Percentiles rank a stretch among this genome's conserved stretches.
Conservation (phyloP, 2,329 filamentous ascomycete species). For the Zelopaecilomyces penicillatus region DNA sequence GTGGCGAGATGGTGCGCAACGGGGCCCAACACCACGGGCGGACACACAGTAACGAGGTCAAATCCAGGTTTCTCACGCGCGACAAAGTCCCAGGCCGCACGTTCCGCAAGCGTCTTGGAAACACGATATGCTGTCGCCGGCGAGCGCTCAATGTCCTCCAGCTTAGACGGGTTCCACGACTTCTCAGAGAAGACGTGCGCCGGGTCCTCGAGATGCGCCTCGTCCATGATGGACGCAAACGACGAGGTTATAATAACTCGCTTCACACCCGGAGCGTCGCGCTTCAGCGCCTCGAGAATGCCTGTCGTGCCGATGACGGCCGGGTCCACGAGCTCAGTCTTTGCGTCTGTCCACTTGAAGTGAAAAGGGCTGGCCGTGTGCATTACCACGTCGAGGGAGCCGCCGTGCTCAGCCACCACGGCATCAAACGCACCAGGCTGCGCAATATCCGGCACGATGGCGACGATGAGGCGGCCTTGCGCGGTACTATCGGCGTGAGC, state of each 20-base stretch:
- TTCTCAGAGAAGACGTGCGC: constrained; percentile 35
- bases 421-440: constrained; percentile 64
- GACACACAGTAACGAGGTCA: constrained; percentile 45
- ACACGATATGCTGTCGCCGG: constrained; percentile 42
- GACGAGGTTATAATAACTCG: constrained; percentile 58
- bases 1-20: constrained; percentile 39
- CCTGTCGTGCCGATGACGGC: constrained; percentile 55
- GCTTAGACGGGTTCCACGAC: constrained; percentile 46
- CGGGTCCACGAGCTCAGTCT: constrained; percentile 48
- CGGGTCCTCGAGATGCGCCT: constrained; percentile 28
- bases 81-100: constrained; percentile 46
- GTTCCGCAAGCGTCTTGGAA: constrained; percentile 47
- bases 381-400: constrained; percentile 46
- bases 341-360: constrained; percentile 41
- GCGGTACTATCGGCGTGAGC: constrained; percentile 34
- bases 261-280: constrained; percentile 51
- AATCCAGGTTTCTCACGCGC: constrained; percentile 34
- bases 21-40: constrained; percentile 47
- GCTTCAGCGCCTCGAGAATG: constrained; percentile 62
- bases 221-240: constrained; percentile 43
- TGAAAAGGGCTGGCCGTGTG: constrained; percentile 56
- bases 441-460: constrained; percentile 71
- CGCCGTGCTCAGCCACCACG: constrained; percentile 34
- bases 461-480: constrained; percentile 36
- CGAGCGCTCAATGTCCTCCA: constrained; percentile 32